These are phyloP conservation scores for Scortechinia acanthostroma DNA, from an alignment of 2,329 filamentous ascomycete genomes.

Conservation along the genomic window DNA sequence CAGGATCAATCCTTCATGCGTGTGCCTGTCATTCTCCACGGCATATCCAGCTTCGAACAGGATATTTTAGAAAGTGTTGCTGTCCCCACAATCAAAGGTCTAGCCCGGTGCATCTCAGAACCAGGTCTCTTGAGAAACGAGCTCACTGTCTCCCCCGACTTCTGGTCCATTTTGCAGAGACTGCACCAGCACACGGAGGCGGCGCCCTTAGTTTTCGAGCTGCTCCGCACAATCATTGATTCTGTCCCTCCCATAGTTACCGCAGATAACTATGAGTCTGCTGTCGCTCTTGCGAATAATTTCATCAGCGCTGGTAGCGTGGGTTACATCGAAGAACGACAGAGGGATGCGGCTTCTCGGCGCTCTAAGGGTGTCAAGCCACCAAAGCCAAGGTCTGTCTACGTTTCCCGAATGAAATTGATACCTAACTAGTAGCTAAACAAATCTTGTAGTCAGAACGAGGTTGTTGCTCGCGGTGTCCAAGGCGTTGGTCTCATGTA, in stretches of 20 bases:
- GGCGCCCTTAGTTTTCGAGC: constrained; percentile 73
- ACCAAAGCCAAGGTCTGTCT: constrained; percentile 40
- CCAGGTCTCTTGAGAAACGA: constrained; percentile 77
- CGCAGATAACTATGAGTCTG: constrained; percentile 90
- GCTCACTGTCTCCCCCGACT: constrained; percentile 92
- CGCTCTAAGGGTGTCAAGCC: constrained; percentile 34
- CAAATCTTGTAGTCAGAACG: constrained; percentile 46
- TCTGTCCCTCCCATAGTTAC: constrained; percentile 77
- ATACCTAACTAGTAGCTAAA: constrained; percentile 7
- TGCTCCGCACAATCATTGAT: constrained; percentile 72
- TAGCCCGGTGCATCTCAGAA: constrained; percentile 73
- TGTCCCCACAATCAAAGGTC: constrained; percentile 68
- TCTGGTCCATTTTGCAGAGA: constrained; percentile 82
- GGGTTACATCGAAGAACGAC: constrained; percentile 63
- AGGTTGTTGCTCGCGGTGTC: constrained; percentile 69
- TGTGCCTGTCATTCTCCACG: constrained; percentile 83
- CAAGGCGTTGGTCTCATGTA: constrained; percentile 78
- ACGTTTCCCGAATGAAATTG: not conserved
- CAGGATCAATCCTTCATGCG: constrained; percentile 86
- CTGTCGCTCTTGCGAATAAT: constrained; percentile 76
- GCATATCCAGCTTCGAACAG: constrained; percentile 79
- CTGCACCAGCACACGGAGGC: constrained; percentile 65
- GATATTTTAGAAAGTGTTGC: constrained; percentile 71
- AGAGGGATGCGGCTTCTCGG: constrained; percentile 44
- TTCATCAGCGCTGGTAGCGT: constrained; percentile 80